Conservation (phyloP, 192 early-diverging fungal genomes). For the Rhizoclosmatium sp. region DNA sequence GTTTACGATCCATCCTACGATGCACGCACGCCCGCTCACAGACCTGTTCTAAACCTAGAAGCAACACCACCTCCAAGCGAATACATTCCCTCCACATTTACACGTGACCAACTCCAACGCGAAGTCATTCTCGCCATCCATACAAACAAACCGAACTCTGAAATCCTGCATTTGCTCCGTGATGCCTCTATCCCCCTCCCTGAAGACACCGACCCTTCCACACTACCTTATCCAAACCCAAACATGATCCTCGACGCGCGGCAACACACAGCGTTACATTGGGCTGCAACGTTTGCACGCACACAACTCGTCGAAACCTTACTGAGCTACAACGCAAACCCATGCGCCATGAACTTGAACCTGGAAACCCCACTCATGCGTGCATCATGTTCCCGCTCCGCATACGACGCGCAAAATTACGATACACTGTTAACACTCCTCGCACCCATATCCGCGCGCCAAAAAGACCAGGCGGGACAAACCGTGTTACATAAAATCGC, state of each 20-base stretch:
- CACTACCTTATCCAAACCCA: neutral
- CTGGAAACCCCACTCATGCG: slow-evolving; percentile 43
- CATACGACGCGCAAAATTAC: slow-evolving; percentile 31
- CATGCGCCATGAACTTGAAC: neutral
- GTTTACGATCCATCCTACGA: neutral
- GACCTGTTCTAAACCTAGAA: neutral
- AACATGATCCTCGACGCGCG: slow-evolving; percentile 40
- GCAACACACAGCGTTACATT: slow-evolving; percentile 35
- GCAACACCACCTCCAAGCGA: neutral
- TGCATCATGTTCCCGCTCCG: slow-evolving; percentile 1
- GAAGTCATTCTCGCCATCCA: slow-evolving; percentile 7
- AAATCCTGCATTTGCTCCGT: slow-evolving; percentile 17
- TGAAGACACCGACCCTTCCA: neutral
- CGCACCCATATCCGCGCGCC: neutral
- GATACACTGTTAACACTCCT: slow-evolving; percentile 8
- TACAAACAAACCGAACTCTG: neutral
- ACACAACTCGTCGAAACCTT: slow-evolving; percentile 8
- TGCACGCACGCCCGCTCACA: too few relatives aligned
- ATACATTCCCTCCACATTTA: neutral
- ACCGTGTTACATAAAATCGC: slow-evolving; percentile 41
- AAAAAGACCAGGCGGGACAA: slow-evolving; percentile 14
- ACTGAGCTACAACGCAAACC: slow-evolving; percentile 30
- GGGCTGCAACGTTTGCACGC: slow-evolving; percentile 34
- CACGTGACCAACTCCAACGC: slow-evolving; percentile 24
- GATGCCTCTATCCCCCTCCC: neutral